Base-by-base conservation (phyloP, 2,329 filamentous ascomycete genomes). In the Pseudogymnoascus sp. region DNA sequence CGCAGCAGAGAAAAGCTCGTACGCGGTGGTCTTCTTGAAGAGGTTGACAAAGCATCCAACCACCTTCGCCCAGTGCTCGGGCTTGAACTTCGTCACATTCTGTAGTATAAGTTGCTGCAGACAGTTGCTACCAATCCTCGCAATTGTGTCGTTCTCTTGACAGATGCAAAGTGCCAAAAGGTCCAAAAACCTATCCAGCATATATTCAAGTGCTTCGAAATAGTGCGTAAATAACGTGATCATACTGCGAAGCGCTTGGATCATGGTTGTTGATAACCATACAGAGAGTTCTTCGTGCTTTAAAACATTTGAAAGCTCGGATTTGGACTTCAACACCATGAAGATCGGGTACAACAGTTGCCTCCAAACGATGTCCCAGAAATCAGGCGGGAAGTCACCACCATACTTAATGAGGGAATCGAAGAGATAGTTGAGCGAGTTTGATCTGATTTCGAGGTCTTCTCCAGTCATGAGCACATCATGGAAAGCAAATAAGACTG, bases 391-490 rank as follows among this genome's bases (percentile, higher is more conserved):
- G 70, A 97, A 99, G 68, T 91, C 90, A 16, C 91, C 90, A 37
- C 96, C 95, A 69, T 97, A 95, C 66, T 86, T 87, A 63, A 96
- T 88, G 5, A 99, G 81, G 0, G 92, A 92, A 64, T 97, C 93
- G 70, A 99, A 99, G 65, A 99, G 91, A 75, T 97, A 99, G 69
- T 93, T 96, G 41, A 99, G 81, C 2, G 96, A 95, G 76, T 85
- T 87, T 1, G 85, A 97, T 63, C 95, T 88, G 41, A 97, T 95
- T 76, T 99, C 95, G 16, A 99, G 82, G 73, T 99, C 95, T 75
- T 99, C 96, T 2, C 96, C 95, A 1, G 95, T 99, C 95, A 99
- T 99, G 58, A 99, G 79, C 21, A 99, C 93, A 74, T 99, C 95
- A 73, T 99, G 95, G 80, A 99, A 99, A 2, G 96, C 93, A 72